Evolutionary conservation across 768 basidiomycete genomes (phyloP), one percentile per base, ranked within the genome.

Genomic region (Termitomyces sp.): DNA sequence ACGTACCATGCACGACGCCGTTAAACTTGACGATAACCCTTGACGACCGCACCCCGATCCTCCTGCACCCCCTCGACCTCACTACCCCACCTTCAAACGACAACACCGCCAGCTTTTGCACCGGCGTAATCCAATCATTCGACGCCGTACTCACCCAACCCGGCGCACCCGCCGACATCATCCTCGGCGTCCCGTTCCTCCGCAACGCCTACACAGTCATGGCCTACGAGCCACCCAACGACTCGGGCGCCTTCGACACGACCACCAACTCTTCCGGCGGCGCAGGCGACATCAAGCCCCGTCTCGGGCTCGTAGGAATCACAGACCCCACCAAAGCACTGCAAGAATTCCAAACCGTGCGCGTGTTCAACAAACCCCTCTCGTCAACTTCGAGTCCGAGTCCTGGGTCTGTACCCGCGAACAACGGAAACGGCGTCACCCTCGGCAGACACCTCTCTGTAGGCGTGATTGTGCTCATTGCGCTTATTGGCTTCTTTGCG

Each of bases 161-260:
- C 0, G 58, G 63, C 16, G 69, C 74, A 4, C 64, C 60, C 18
- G 85, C 81, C 0, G 90, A 92, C 69, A 85, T 93, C 73, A 76
- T 93, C 58, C 83, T 93, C 41, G 91, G 89, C 42, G 87, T 90
- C 0, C 85, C 90, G 0, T 93, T 93, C 68, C 73, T 93, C 65
- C 79, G 88, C 12, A 91, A 86, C 65, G 79, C 83, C 4, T 93
- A 93, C 67, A 86, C 83, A 13, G 89, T 93, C 49, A 50, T 50
- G 33, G 49, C 33, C 0, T 50, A 50, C 33, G 22, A 44, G 54
- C 39, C 8, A 18, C 46, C 54, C 11, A 4, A 18, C 30, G 15
- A 9, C 5, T 24, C 24, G 2, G 51, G 22, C 4, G 4, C 7
- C 2, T 53, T 39, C 7, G 5, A 11, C 3, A 22, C 42, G 0